Evolutionary conservation across 2,329 filamentous ascomycete genomes (phyloP), one percentile per base, ranked within the genome.

Genomic region (Fusarium humuli): DNA sequence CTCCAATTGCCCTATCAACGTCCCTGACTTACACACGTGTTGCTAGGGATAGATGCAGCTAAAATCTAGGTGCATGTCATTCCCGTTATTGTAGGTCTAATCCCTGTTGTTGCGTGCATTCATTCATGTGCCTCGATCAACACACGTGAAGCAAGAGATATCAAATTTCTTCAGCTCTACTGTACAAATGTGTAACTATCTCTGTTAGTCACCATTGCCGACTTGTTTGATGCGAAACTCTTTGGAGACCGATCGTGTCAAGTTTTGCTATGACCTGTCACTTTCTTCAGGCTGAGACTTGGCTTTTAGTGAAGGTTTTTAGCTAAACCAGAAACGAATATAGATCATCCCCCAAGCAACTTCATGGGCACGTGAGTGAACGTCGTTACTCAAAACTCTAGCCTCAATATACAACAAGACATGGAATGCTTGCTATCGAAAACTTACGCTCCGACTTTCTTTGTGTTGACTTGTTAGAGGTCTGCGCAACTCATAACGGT

Each of bases 1-100:
- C 44, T 46, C 29, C 23, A 65, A 69, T 71, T 71, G 65, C n/a
- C 69, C 69, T 71, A 71, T 71, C 69, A 71, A 37, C 49, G 16
- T 14, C 60, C n/a, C 41, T 37, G 37, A 48, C 65, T 60, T 59
- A 46, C 40, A 69, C 69, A 71, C 69, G 69, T 71, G 69, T 61
- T 46, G 53, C 55, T 29, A 47, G 34, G 34, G 34, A 37, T 59
- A 53, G 37, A 50, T 52, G 52, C 32, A 53, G 22, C 60, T 61
- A 46, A 49, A 62, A 59, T 60, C 54, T 57, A 67, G 68, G 56
- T 65, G 49, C 68, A 67, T 68, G 48, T 64, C 41, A 57, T 63
- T 52, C 52, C 57, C 54, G 58, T 37, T 37, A 37, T 37, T n/a
- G 34, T 45, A 46, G 40, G n/a, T 48, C 20, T 34, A 20, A 57